Evolutionary conservation across 78 protist genomes (phyloP), one percentile per base, ranked within the genome.

Genomic region (Chrysochromulina parva): DNA sequence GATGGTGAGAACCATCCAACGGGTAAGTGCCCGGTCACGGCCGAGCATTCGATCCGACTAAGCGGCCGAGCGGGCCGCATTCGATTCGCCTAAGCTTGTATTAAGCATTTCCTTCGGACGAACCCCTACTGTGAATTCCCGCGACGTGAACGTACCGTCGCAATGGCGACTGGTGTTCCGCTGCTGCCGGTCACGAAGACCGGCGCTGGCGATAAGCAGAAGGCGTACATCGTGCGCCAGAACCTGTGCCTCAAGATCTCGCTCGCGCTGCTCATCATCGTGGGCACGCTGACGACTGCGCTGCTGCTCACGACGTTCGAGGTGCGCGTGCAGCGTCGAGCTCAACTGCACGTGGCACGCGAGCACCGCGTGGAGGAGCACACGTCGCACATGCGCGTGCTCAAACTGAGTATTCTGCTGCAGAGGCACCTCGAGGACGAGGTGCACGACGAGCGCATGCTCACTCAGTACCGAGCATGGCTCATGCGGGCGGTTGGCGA

Each of bases 331-430:
- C 57, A 78, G 86, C 86, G 86, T 17, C 86, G 86, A 1, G 13
- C 0, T 10, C 1, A 6, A 1, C 26, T 53, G 26, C n/a, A 22
- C 62, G 14, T 53, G 47, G 47, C 58, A 11, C 57, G 57, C 47
- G 86, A 50, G 86, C 86, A 78, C 86, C 86, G 86, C n/a, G 57
- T 20, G 57, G 86, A 78, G 86, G 86, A 78, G 86, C 86, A 78
- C 62, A 6, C 60, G 10, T 22, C 59, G 57, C 86, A 53, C 62
- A 52, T 78, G 86, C 86, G 59, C 13, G 60, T 78, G 19, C 13
- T 53, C 19, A 26, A 62, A 47, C 86, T 78, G 53, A 2, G 38
- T 10, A 78, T 24, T 28, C 11, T 53, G 62, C 59, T 78, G 62
- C 86, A 78, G 86, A 28, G 53, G 60, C 86, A 38, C 3, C 59